phyloP scores from a whole-genome alignment of 805 yeast species.

The Metschnikowia henanensis region DNA sequence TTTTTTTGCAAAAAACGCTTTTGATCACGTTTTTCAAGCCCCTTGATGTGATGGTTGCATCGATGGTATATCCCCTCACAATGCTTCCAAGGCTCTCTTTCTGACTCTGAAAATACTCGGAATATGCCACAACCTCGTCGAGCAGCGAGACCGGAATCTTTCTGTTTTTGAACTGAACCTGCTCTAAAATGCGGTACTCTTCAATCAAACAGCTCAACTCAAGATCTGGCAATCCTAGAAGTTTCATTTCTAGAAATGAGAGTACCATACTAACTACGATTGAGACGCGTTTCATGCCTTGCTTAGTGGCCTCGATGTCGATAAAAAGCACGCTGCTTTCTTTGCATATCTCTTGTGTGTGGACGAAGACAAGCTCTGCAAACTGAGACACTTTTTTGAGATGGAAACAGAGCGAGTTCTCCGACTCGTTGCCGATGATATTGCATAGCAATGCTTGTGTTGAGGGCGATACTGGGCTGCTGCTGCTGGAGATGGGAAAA shows the following conservation, averaged over 20 bases:
- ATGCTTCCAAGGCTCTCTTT: not conserved
- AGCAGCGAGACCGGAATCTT: constrained; percentile 18
- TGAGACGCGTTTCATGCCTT: constrained; percentile 42
- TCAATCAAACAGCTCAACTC: constrained; percentile 41
- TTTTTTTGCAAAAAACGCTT: constrained; percentile 1
- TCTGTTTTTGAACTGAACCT: constrained; percentile 39
- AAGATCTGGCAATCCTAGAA: constrained; percentile 7
- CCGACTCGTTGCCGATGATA: constrained; percentile 62
- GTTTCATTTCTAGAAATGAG: constrained; percentile 22
- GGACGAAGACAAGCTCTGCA: constrained; percentile 43
- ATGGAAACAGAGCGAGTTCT: constrained; percentile 46
- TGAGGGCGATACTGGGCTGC: constrained; percentile 14
- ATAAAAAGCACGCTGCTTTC: constrained; percentile 45
- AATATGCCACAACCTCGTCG: constrained; percentile 12
- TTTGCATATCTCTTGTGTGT: constrained; percentile 35
- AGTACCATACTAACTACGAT: constrained; percentile 37
- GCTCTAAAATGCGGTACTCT: constrained; percentile 48
- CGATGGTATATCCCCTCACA: not conserved
- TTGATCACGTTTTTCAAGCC: not conserved
- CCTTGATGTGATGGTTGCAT: not conserved
- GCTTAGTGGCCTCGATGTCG: constrained; percentile 48
- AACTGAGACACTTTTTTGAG: constrained; percentile 33
- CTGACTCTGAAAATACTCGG: constrained; percentile 10
- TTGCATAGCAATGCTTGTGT: constrained; percentile 51
- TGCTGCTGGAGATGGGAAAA: constrained; percentile 39